Evolutionary conservation across 345 rosid genomes (phyloP).

Genomic region (Citrus cavaleriei): DNA sequence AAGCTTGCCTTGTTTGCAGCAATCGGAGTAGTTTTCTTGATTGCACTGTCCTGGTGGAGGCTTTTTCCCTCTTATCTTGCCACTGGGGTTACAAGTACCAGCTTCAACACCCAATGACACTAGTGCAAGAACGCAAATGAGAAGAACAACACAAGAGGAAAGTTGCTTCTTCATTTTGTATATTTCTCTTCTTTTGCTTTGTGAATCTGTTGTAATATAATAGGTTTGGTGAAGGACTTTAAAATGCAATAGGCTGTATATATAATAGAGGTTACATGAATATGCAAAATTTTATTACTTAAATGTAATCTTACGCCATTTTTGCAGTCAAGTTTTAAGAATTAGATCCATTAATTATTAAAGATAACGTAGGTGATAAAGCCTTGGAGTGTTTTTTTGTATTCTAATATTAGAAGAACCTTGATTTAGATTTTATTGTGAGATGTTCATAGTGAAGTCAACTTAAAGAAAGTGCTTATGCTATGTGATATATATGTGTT

Average conservation of each 20-base stretch:
- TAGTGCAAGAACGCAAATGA: neutral
- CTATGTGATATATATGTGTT: neutral
- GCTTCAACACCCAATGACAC: neutral
- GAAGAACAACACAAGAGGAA: too few species aligned
- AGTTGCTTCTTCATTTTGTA: too few species aligned
- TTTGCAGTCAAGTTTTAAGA: neutral
- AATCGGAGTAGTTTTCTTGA: neutral
- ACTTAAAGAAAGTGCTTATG: neutral
- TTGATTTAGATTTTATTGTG: neutral
- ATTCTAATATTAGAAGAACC: neutral
- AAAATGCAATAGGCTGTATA: neutral
- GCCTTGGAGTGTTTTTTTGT: too few species aligned
- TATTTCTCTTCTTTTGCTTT: too few species aligned
- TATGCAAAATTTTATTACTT: neutral
- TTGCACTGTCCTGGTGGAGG: slow-evolving; percentile 12
- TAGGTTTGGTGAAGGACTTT: neutral
- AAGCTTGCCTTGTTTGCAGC: slow-evolving; percentile 14
- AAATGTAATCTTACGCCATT: neutral
- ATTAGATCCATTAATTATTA: neutral
- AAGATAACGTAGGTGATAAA: neutral
- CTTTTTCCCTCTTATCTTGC: slow-evolving; percentile 19
- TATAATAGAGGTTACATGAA: neutral
- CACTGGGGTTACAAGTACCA: slow-evolving; percentile 18
- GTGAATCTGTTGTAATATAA: too few species aligned
- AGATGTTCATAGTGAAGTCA: neutral